Evolutionary conservation across 805 yeast species (phyloP), one percentile per base, ranked within the genome.

Genomic region (Candida xiaguanensis): DNA sequence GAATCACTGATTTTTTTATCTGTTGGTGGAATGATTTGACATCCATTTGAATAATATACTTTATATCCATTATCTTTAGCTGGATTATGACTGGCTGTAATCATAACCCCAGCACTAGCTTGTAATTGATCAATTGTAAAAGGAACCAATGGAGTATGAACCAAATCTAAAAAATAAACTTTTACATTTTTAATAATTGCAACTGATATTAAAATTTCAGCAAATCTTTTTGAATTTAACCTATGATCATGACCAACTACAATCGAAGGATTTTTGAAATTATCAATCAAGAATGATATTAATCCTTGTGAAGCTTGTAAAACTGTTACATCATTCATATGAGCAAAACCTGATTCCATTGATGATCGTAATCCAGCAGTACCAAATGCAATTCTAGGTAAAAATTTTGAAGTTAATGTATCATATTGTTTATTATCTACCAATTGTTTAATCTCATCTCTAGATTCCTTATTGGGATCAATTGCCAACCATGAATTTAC

Each of bases 171-270:
- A 47, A 69, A 80, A 57, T 76, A 78, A 1, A 91, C 96, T 36
- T 66, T 74, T 50, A 85, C 78, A 0, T 95, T 95, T 12, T 70
- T 64, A 12, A 69, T 48, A 8, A 86, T 51, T 39, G 95, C 93
- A 2, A 80, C 88, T 33, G 82, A 71, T 1, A 89, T 89, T 0
- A 95, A 75, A 13, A 89, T 70, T 39, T 77, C 75, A 2, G 97
- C 97, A 67, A 85, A 91, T 41, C 80, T 65, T 42, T 67, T 68
- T 0, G 98, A 91, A 51, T 88, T 75, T 61, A 75, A 81, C 26
- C 99, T 70, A 59, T 93, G 98, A 56, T 91, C 99, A 62, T 89
- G 89, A 1, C 98, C 98, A 29, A 91, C 65, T 0, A 89, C 96
- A 13, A 86, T 70, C 55, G 75, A 36, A 11, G 25, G 38, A 30